A percentile compares a stretch with the other conserved stretches of the same genome.
Evolutionary conservation across 345 rosid genomes (phyloP).

Genomic region (Eutrema yunnanense): DNA sequence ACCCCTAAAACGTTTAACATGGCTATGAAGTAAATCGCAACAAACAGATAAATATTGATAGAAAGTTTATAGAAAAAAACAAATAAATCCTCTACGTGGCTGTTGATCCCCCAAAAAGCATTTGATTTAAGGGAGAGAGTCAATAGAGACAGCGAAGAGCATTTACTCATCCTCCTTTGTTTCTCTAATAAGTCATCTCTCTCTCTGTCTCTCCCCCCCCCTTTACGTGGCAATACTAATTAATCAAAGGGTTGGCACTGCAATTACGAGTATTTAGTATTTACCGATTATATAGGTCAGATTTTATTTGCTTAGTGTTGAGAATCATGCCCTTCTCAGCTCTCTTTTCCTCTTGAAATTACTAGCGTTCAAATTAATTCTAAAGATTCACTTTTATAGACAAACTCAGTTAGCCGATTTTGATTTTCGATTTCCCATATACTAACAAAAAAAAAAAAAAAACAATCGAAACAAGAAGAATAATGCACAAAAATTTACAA

Average conservation of each 20-base stretch:
- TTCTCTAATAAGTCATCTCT: slow-evolving; percentile 44
- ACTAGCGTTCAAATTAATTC: neutral
- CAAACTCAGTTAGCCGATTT: neutral
- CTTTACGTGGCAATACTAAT: slow-evolving; percentile 17
- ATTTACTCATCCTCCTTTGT: slow-evolving; percentile 46
- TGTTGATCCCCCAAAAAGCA: slow-evolving; percentile 1
- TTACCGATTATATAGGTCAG: slow-evolving; percentile 22
- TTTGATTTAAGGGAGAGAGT: slow-evolving; percentile 30
- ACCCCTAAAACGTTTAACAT: too few species aligned
- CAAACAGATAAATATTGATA: neutral
- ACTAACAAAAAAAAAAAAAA: neutral
- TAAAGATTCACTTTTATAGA: neutral
- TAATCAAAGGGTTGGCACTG: slow-evolving; percentile 12
- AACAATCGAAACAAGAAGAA: neutral
- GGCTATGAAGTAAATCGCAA: too few species aligned
- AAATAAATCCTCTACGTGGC: slow-evolving; percentile 1
- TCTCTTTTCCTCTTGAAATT: neutral
- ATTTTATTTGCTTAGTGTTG: neutral
- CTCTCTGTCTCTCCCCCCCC: neutral
- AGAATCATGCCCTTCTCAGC: neutral
- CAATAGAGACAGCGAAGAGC: slow-evolving; percentile 49
- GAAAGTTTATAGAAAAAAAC: neutral
- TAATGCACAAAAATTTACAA: neutral
- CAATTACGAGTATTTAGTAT: slow-evolving; percentile 7
- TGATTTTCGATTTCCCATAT: neutral